phyloP scores from a whole-genome alignment of 176 grass and related monocot genomes.

The Olyra latifolia region DNA sequence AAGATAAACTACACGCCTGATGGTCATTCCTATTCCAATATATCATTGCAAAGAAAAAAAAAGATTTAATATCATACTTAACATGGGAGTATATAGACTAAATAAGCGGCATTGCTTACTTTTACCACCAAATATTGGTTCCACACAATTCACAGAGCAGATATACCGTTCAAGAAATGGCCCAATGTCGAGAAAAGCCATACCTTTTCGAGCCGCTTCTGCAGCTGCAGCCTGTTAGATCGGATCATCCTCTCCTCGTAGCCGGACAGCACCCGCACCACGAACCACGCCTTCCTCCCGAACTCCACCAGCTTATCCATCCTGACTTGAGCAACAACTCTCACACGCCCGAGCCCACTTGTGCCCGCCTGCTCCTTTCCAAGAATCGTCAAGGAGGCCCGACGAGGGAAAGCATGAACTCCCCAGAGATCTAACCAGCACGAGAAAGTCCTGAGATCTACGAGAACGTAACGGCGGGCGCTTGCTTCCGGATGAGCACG shows the following conservation, averaged over 20 bases:
- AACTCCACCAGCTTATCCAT: slow-evolving; percentile 85
- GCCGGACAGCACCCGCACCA: slow-evolving; percentile 73
- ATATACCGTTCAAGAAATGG: not conserved
- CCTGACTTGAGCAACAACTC: not conserved
- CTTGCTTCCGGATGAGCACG: not conserved
- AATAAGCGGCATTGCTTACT: not conserved
- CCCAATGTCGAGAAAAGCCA: not conserved
- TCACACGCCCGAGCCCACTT: not conserved
- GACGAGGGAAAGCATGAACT: not conserved
- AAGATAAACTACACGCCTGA: not conserved
- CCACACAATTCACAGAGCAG: not conserved
- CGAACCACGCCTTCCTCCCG: slow-evolving; percentile 84
- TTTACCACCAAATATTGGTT: not conserved
- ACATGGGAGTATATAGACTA: not conserved
- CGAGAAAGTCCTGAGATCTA: not conserved
- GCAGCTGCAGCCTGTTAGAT: slow-evolving; percentile 72
- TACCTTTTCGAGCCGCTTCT: slow-evolving; percentile 69
- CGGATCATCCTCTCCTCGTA: slow-evolving; percentile 93
- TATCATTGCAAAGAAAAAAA: not conserved
- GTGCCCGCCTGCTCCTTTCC: not conserved
- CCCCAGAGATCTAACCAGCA: not conserved
- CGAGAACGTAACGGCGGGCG: not conserved
- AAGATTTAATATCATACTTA: not conserved
- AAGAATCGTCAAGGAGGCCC: not conserved
- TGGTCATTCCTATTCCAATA: not conserved